A percentile compares a stretch with the other conserved stretches of the same genome.
phyloP scores from a whole-genome alignment of 2,329 filamentous ascomycete genomes.

The Hortaea sp. region DNA sequence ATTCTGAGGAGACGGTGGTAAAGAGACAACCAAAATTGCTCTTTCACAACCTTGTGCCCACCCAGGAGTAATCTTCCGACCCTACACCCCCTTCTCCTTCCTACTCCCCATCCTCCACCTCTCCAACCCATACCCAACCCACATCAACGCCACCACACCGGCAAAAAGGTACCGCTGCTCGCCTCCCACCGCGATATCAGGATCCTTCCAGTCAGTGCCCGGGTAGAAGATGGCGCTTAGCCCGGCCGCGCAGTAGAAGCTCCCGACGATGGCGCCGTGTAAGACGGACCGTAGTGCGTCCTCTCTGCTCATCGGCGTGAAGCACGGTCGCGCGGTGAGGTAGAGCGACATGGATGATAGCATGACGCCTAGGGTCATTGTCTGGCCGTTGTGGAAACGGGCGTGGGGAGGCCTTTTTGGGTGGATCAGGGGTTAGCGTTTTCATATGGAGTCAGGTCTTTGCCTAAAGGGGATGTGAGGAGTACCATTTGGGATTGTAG shows the following conservation, averaged over 20 bases:
- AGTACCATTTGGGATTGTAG: slow-evolving; percentile 24
- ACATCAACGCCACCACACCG: slow-evolving; percentile 15
- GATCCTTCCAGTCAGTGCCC: slow-evolving; percentile 34
- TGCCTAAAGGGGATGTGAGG: too few relatives aligned
- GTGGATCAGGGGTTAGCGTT: slow-evolving; percentile 39
- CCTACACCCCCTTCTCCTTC: slow-evolving; percentile 4
- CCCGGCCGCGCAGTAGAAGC: slow-evolving; percentile 36
- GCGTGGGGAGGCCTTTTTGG: slow-evolving; percentile 41
- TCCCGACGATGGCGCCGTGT: slow-evolving; percentile 29
- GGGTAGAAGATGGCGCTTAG: slow-evolving; percentile 39
- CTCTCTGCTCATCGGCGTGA: not conserved
- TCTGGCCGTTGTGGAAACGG: slow-evolving; percentile 44
- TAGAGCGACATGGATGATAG: slow-evolving; percentile 32
- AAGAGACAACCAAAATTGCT: too few relatives aligned
- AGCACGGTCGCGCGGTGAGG: slow-evolving; percentile 22
- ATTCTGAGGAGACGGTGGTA: too few relatives aligned
- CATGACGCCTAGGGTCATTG: slow-evolving; percentile 37
- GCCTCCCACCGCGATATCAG: slow-evolving; percentile 32
- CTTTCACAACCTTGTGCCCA: too few relatives aligned
- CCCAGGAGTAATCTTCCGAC: not conserved
- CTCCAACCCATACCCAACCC: slow-evolving; percentile 25
- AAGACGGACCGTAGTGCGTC: slow-evolving; percentile 13
- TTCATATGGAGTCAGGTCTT: too few relatives aligned
- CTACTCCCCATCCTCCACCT: slow-evolving; percentile 10
- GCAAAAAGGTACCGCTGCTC: slow-evolving; percentile 28